phyloP scores from a whole-genome alignment of 345 rosid genomes.

The Xanthoceras sorbifolium region DNA sequence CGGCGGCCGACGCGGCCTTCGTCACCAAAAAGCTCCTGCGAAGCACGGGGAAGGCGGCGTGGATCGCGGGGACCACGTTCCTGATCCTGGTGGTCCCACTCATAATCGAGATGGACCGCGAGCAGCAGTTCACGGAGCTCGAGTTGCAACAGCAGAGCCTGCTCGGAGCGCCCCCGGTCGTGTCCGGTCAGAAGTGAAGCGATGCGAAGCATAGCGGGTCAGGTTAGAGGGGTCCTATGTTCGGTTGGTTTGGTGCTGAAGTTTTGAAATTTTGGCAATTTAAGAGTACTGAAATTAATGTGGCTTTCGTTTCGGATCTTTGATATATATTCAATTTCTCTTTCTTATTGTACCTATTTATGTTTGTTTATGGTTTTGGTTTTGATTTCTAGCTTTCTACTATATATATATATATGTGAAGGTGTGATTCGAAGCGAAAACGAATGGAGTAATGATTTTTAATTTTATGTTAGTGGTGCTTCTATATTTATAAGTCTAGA shows the following conservation, averaged over 20 bases:
- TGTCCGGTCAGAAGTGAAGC: conserved; percentile 26
- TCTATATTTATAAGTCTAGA: too few species aligned
- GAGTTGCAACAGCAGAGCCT: conserved; percentile 73
- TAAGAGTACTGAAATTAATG: neutral
- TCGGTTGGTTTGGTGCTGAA: neutral
- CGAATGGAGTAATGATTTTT: neutral
- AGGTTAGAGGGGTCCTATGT: conserved; percentile 16
- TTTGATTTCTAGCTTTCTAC: neutral
- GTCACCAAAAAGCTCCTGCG: conserved; percentile 55
- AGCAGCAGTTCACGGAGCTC: conserved; percentile 57
- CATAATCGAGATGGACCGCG: conserved; percentile 78
- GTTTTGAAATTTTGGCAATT: neutral
- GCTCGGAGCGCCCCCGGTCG: conserved; percentile 58
- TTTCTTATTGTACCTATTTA: neutral
- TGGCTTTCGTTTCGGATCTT: neutral
- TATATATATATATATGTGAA: neutral
- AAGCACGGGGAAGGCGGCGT: conserved; percentile 90
- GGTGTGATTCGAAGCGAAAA: too few species aligned
- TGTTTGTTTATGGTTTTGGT: neutral
- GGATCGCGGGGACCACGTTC: conserved; percentile 78
- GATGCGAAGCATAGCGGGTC: neutral
- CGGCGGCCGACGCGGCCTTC: conserved; percentile 46
- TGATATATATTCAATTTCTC: neutral
- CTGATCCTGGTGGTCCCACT: conserved; percentile 66
- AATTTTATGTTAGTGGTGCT: too few species aligned